Evolutionary conservation across 1,284 basidiomycete species (phyloP).

Genomic region (Papiliotrema terrestris): DNA sequence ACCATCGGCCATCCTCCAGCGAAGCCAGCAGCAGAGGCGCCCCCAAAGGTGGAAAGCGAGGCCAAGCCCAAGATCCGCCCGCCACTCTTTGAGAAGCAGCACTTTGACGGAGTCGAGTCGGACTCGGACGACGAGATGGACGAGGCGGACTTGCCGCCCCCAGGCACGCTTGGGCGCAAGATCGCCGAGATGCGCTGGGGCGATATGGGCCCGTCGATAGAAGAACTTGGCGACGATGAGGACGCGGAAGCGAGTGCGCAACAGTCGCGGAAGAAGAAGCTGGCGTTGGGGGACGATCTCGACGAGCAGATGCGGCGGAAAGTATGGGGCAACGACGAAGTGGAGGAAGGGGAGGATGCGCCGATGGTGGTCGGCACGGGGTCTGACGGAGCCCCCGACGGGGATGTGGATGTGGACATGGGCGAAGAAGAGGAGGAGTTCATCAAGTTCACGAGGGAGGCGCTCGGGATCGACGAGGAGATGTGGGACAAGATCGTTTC

Average conservation of each 20-base stretch:
- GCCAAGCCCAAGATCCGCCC: constrained; percentile 52
- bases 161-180: constrained; percentile 33
- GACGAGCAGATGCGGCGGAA: constrained; percentile 78
- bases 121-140: constrained; percentile 75
- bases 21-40: neutral
- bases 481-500: constrained; percentile 78
- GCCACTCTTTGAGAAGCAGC: constrained; percentile 72
- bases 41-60: too few species aligned
- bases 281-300: constrained; percentile 62
- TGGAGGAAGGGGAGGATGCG: constrained; percentile 9
- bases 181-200: constrained; percentile 40
- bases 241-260: constrained; percentile 6
- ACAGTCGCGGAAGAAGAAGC: constrained; percentile 16
- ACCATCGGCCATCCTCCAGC: neutral
- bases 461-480: constrained; percentile 75
- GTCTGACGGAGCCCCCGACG: constrained; percentile 11
- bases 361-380: constrained; percentile 9
- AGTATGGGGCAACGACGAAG: constrained; percentile 80
- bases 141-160: constrained; percentile 41
- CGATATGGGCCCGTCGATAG: constrained; percentile 24
- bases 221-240: constrained; percentile 28
- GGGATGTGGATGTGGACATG: constrained; percentile 59
- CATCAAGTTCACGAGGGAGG: constrained; percentile 82
- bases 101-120: constrained; percentile 74
- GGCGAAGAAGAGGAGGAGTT: constrained; percentile 89